Evolutionary conservation across 768 basidiomycete species (phyloP).

Genomic region (Galerina marginata): DNA sequence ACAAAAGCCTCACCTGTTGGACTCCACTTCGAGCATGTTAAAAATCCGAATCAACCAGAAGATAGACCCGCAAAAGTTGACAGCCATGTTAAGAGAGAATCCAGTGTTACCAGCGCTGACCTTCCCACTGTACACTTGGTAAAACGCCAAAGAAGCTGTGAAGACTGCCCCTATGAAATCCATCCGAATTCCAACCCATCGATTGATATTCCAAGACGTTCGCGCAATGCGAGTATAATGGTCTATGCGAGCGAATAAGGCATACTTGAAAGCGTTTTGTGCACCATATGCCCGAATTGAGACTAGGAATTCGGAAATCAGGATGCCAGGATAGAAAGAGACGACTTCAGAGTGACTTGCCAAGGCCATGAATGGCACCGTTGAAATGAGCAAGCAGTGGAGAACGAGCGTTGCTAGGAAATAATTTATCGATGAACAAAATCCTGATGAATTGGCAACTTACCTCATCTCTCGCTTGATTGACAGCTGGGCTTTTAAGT

Average conservation of each 20-base stretch:
- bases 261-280: constrained; percentile 48
- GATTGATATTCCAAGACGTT: constrained; percentile 47
- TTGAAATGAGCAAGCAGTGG: constrained; percentile 24
- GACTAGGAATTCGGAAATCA: constrained; percentile 31
- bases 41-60: constrained; percentile 50
- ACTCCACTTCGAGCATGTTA: constrained; percentile 49
- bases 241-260: constrained; percentile 55
- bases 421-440: neutral
- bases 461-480: constrained; percentile 45
- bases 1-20: constrained; percentile 25
- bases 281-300: constrained; percentile 70
- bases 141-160: constrained; percentile 54
- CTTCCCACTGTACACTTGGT: constrained; percentile 51
- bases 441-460: neutral
- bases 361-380: constrained; percentile 55
- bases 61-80: constrained; percentile 61
- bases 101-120: constrained; percentile 49
- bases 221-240: constrained; percentile 47
- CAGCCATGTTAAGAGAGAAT: constrained; percentile 62
- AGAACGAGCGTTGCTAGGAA: constrained; percentile 22
- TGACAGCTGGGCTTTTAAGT: constrained; percentile 48
- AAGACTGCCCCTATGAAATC: constrained; percentile 64
- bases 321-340: too few species aligned
- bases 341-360: constrained; percentile 28
- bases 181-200: constrained; percentile 37